Evolutionary conservation across 2,329 filamentous ascomycete genomes (phyloP), one percentile per base, ranked within the genome.

Genomic region (Trichocomaceae sp.): DNA sequence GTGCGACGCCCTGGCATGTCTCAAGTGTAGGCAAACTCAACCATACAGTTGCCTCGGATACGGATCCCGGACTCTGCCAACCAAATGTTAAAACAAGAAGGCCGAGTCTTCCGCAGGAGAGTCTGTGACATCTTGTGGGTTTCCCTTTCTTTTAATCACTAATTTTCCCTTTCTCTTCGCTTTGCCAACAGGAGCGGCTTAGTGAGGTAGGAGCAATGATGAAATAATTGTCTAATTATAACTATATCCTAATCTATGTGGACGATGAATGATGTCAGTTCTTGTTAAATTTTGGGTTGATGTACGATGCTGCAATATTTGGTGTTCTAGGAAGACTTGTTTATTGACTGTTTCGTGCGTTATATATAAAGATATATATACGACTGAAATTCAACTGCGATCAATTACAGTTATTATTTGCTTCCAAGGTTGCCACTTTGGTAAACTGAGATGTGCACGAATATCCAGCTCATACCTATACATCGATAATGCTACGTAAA

Each of bases 1-100:
- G 63, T 66, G 22, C 63, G 71, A 46, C 67, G 69, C 47, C 72
- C 72, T 42, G 66, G 63, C 62, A 77, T 76, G 74, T 66, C 72
- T 37, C 74, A 76, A 65, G 73, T 76, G 54, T 76, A 74, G 64
- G 13, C 15, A 17, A 29, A 22, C n/a, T 37, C 33, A 39, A 39
- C 5, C 26, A 53, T 20, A 19, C 5, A 5, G n/a, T 20, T 17
- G n/a, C 10, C 17, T 29, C 26, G 2, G 7, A 5, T 29, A 2
- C 10, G 26, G 26, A 9, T 29, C 26, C 10, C 10, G 5, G 4
- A 29, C 10, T 9, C 26, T 23, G 12, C 13, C 48, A 29, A 33
- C 26, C 39, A n/a, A 13, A 22, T 13, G n/a, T 23, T 5, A 20
- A 37, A 12, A 10, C 26, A 8, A 44, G n/a, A 29, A 22, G 26